Evolutionary conservation across 257 asterid species (phyloP), one percentile per base, ranked within the genome.

Genomic region (Dorcoceras hygrometricum): DNA sequence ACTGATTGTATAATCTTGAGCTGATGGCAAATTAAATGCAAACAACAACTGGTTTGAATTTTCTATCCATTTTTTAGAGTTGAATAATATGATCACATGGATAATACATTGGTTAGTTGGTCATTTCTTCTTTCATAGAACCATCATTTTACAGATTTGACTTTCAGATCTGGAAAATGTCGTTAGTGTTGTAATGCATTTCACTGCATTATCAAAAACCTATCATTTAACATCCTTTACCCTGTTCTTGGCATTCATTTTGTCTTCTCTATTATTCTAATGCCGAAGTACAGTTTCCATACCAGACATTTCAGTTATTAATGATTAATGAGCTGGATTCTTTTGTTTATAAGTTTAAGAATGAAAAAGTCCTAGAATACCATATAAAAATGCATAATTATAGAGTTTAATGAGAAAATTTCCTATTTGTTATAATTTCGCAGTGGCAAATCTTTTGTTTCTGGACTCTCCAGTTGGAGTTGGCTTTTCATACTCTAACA

Each of bases 391-490:
- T 25, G 70, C 64, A 8, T 62, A 4, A 26, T 46, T 5, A 39
- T 23, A 57, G 25, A n/a, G 4, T 63, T 39, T 36, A 34, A 62
- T 3, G 7, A 25, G 25, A 25, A 26, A 12, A 12, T 61, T 63
- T 32, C 73, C 76, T 73, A 34, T 74, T 64, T 59, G 26, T 54
- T 31, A 63, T 69, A 36, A 14, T 72, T 69, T 64, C 80, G 81
- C 95, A 90, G 99, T 60, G 72, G 97, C 99, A 63, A 94, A 94
- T 73, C 36, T 94, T 74, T 73, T 94, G 74, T 94, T 90, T 78
- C 65, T 90, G 65, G 99, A 94, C 78, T 86, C 99, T 57, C 99
- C 99, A 3, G 97, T 82, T 69, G 99, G 97, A 60, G 99, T 94
- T 71, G 99, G 99, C 29, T 94, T 69, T 76, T 94, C 99, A 6